Base-by-base conservation (phyloP, 1,284 basidiomycete species). In the Tilletia caries region DNA sequence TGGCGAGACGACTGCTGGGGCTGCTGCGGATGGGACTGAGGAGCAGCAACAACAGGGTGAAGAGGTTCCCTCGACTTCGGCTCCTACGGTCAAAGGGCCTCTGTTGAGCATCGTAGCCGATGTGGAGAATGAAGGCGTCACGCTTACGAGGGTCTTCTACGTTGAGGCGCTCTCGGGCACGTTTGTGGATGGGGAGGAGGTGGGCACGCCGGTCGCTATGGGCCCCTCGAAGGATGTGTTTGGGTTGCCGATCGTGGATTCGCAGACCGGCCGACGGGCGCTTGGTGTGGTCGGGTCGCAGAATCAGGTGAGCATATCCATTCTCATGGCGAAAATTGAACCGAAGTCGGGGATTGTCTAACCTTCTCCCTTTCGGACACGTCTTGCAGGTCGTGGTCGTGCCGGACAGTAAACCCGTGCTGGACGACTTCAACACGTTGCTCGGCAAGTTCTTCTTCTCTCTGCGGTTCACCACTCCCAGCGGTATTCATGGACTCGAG, bases 81-180 rank as follows among this genome's bases (percentile, higher is more conserved):
- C 0, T 37, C 29, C 58, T 44, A 15, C 4, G 13, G 41, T 66
- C 2, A 48, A 62, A 20, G 71, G 68, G 27, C 77, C 79, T 1
- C 52, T 82, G 2, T 58, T 79, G 23, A 72, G 69, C 44, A 68
- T 81, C 25, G 77, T 83, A n/a, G 81, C 79, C 29, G 76, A 81
- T 46, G 73, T 79, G 23, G 69, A 71, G 48, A 67, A 73, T 37
- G 67, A 72, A 44, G 72, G 71, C 12, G 71, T 73, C 18, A 67
- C 64, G 37, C 70, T 75, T 32, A 81, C 80, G n/a, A 70, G 74
- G n/a, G 71, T 82, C 44, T 83, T 74, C 64, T 73, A 83, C 67
- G 65, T 83, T 34, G 76, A 82, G 58, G 78, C 81, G 34, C 67
- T 83, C 23, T 81, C 80, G 1, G 81, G 81, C 25, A 76, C 76